phyloP scores from a whole-genome alignment of 2,329 filamentous ascomycete species.

The Ophiostoma triangulosporum region DNA sequence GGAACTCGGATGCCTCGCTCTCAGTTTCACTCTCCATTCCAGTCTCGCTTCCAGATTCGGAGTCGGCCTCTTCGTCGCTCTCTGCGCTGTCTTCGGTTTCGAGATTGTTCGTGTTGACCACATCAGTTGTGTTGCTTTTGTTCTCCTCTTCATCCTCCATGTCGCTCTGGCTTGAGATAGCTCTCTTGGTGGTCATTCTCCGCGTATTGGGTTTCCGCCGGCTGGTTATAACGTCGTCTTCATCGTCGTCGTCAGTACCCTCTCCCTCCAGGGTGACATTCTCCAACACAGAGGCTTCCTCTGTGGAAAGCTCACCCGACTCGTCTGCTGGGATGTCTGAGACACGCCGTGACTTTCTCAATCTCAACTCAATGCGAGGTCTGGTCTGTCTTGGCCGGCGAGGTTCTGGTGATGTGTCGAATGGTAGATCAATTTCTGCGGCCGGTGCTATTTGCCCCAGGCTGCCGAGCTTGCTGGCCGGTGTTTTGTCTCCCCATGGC shows the following conservation, averaged over 20 bases:
- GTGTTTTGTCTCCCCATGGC: background rate
- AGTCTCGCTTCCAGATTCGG: background rate
- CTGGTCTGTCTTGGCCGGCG: background rate
- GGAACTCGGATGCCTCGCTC: slow-evolving; percentile 10
- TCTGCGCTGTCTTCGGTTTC: background rate
- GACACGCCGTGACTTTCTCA: slow-evolving; percentile 5
- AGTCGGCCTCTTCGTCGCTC: background rate
- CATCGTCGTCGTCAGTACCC: background rate
- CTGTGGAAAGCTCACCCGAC: slow-evolving; percentile 9
- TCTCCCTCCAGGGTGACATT: background rate
- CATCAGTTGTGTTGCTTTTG: background rate
- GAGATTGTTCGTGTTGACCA: background rate
- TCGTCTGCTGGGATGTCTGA: slow-evolving; percentile 6
- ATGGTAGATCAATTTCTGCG: background rate
- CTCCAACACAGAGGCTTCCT: slow-evolving; percentile 11
- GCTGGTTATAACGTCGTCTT: background rate
- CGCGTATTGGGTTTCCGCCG: background rate
- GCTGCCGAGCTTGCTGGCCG: background rate
- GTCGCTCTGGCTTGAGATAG: background rate
- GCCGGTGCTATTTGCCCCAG: background rate
- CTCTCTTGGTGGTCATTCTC: background rate
- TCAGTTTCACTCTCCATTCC: slow-evolving; percentile 1
- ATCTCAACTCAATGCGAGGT: slow-evolving; percentile 7
- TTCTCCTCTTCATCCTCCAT: background rate
- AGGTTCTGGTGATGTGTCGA: background rate